Percentiles rank a stretch among this genome's conserved stretches.
These are phyloP conservation scores for Xylaria sp. DNA, from an alignment of 2,329 filamentous ascomycete genomes.

Conservation along the genomic window DNA sequence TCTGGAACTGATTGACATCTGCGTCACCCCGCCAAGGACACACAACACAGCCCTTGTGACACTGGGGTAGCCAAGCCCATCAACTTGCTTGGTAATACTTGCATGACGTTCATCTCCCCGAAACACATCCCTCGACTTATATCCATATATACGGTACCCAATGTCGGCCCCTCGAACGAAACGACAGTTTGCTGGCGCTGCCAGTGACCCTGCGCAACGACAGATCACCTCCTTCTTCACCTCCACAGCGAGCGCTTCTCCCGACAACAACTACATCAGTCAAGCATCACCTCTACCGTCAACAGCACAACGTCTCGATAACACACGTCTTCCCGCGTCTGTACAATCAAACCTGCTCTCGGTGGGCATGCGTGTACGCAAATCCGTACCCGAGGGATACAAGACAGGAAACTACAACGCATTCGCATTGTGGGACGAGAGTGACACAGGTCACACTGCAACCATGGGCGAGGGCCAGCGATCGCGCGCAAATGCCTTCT, in stretches of 20 bases:
- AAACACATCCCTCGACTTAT: conserved; percentile 18
- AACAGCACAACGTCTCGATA: conserved; percentile 25
- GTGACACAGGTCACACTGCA: conserved; percentile 35
- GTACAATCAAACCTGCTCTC: conserved; percentile 86
- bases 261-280: conserved; percentile 35
- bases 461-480: conserved; percentile 37
- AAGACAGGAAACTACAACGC: conserved; percentile 72
- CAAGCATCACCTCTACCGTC: conserved; percentile 36
- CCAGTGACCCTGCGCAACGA: conserved; percentile 67
- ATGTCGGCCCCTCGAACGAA: conserved; percentile 68
- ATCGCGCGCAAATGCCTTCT: conserved; percentile 45
- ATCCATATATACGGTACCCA: conserved; percentile 4
- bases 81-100: not conserved
- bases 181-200: conserved; percentile 68
- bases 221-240: conserved; percentile 73
- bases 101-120: conserved; percentile 21
- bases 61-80: conserved; percentile 10
- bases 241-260: conserved; percentile 39
- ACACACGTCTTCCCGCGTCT: conserved; percentile 63
- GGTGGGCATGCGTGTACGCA: conserved; percentile 94
- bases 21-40: conserved; percentile 19
- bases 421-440: conserved; percentile 63
- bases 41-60: conserved; percentile 22
- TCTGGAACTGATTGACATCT: conserved; percentile 11
- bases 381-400: conserved; percentile 93